Evolutionary conservation across 2,329 filamentous ascomycete species (phyloP).

Genomic region (Gaeumannomyces sp.): DNA sequence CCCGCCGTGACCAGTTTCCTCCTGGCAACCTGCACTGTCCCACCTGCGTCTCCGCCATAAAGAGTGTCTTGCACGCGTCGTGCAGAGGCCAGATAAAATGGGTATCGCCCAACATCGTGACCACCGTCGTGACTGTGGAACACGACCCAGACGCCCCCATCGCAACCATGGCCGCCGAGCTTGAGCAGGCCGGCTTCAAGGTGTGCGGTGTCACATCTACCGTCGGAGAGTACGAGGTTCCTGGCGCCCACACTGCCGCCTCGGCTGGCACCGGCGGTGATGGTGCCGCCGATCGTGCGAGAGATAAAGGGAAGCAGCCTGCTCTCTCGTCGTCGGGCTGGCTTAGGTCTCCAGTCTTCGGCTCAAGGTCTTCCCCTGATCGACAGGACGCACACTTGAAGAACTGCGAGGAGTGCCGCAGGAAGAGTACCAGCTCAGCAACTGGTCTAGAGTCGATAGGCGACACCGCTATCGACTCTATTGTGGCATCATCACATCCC

Average conservation of each 20-base stretch:
- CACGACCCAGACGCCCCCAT: slow-evolving; percentile 43
- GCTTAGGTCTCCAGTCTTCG: slow-evolving; percentile 6
- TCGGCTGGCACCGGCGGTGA: neutral
- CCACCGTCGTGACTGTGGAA: slow-evolving; percentile 59
- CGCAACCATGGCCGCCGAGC: slow-evolving; percentile 35
- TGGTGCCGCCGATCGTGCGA: neutral
- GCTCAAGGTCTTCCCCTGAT: neutral
- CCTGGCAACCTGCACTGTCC: slow-evolving; percentile 72
- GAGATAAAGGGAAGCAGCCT: slow-evolving; percentile 6
- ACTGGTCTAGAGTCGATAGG: neutral
- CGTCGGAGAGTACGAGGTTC: slow-evolving; percentile 21
- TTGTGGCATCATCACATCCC: neutral
- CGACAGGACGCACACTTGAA: slow-evolving; percentile 29
- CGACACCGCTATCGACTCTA: neutral
- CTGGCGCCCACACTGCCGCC: slow-evolving; percentile 13
- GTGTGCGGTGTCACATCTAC: slow-evolving; percentile 41
- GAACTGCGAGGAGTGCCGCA: slow-evolving; percentile 37
- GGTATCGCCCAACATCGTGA: slow-evolving; percentile 65
- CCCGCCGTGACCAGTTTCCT: slow-evolving; percentile 54
- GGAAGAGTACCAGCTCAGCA: slow-evolving; percentile 4
- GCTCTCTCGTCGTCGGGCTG: slow-evolving; percentile 2
- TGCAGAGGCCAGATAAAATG: slow-evolving; percentile 43
- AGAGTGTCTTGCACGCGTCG: slow-evolving; percentile 45
- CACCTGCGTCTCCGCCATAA: slow-evolving; percentile 64
- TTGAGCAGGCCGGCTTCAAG: slow-evolving; percentile 54